Evolutionary conservation across 2,329 filamentous ascomycete species (phyloP).

Genomic region (Cytospora schulzeri): DNA sequence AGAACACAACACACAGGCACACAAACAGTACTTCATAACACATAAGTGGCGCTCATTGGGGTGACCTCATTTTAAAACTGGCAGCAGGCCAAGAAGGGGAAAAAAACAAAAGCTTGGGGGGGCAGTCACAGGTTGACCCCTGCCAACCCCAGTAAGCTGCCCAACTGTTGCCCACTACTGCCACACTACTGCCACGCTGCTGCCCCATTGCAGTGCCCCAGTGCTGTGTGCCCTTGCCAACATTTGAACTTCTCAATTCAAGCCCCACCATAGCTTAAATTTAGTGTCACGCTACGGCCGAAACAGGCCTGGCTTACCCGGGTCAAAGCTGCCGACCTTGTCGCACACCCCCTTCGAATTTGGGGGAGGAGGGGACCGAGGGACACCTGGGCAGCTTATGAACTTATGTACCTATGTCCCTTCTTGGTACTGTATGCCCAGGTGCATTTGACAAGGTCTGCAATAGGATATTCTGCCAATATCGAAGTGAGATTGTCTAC

Average conservation of each 20-base stretch:
- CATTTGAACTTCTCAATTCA: no score
- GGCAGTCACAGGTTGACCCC: neutral
- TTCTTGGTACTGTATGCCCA: no score
- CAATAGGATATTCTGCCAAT: neutral
- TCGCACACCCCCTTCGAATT: neutral
- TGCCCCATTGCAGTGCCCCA: no score
- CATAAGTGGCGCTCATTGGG: neutral
- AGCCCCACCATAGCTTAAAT: conserved; percentile 8
- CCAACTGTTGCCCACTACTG: no score
- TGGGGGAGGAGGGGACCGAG: no score
- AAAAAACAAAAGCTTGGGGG: conserved; percentile 2
- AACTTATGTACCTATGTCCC: no score
- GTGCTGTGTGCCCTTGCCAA: no score
- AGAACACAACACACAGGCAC: no score
- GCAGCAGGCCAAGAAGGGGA: neutral
- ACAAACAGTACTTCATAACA: no score
- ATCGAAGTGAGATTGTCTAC: neutral
- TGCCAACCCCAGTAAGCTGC: neutral
- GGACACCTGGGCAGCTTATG: neutral
- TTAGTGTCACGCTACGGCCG: conserved; percentile 15
- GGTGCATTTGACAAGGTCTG: no score
- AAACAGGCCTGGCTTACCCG: conserved; percentile 12
- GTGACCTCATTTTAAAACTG: conserved; percentile 18
- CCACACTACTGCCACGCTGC: no score
- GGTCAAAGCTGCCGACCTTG: neutral